Evolutionary conservation across 2,329 filamentous ascomycete species (phyloP), one percentile per base, ranked within the genome.

Genomic region (Nannizziopsis arthrosporioides): DNA sequence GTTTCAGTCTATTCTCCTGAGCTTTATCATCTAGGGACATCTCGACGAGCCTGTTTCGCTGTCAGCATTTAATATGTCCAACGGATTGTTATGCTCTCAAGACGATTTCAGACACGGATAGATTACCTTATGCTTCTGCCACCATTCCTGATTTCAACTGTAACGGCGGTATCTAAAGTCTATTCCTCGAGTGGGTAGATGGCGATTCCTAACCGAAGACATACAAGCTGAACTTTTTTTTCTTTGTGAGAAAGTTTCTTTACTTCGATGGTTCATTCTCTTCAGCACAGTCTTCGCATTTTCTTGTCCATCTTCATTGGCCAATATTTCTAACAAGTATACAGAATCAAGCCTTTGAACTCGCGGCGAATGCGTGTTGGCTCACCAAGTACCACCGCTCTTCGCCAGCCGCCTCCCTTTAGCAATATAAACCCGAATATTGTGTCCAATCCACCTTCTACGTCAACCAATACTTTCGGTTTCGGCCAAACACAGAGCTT

Each of bases 401-500:
- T 37, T 2, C 35, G 27, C 41, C 56, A 49, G 44, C 51, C 52
- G 18, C 55, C 60, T 7, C 57, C 62, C 15, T 65, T 65, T 49
- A 59, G 50, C 40, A 58, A 57, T 7, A 53, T 61, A 30, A 56
- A 60, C 47, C 56, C 61, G 14, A 63, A 64, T 50, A 55, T 57
- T 30, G 52, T 57, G 18, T 56, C 61, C 12, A 45, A 45, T 32
- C 22, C 51, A 22, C 56, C 56, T n/a, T 47, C 55, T 31, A 44
- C 54, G 5, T 14, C 43, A 18, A 50, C 59, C n/a, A 63, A 62
- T 50, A 58, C 61, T 5, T 63, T 65, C 40, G 47, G 53, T 22
- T 66, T 66, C 51, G 61, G 61, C n/a, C 60, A 65, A 51, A 61
- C 60, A 38, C 64, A 64, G 48, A 64, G 60, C 47, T 66, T 66